Base-by-base conservation (phyloP, 257 asterid species). In the Fraxinus quadrangulata region DNA sequence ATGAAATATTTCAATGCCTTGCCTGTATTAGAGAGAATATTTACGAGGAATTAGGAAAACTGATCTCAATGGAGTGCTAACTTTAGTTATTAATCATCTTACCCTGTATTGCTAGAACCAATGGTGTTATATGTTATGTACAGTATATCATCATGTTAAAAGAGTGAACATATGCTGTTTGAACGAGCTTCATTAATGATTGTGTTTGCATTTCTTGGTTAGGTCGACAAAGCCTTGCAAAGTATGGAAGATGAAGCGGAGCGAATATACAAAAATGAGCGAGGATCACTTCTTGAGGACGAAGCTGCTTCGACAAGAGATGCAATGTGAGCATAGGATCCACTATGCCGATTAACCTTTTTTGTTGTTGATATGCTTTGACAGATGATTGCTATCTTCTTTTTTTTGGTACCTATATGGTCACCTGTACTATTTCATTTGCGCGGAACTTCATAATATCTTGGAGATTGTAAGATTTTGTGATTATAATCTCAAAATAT, bases 171-270 rank as follows among this genome's bases (percentile, higher is more conserved):
- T 68, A 3, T 51, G 49, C 10, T 42, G 30, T 13, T 24, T 66
- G n/a, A 49, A 13, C 23, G 61, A 67, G 78, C 71, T 70, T 65
- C 67, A 12, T 78, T 12, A 31, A 34, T 47, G 26, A 26, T 61
- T 69, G 45, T 73, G 5, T 67, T 79, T 4, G 42, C 49, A 30
- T 49, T 59, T 75, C 34, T 69, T 73, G 73, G 68, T 67, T 81
- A 94, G 99, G 98, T 93, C 83, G 97, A 93, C 84, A 93, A 92
- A 82, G 97, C 97, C 73, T 84, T 96, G 94, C 92, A 82, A 79
- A 96, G 97, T 76, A 89, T 96, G 90, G 98, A 92, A 85, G 92
- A 85, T 73, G 98, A 93, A 88, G 98, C 98, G 75, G 97, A 90
- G 70, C 86, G 86, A 33, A 88, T 93, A 77, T 96, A 92, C 86